phyloP scores from a whole-genome alignment of 352 stramenopile species.

The Phytophthora syringae region DNA sequence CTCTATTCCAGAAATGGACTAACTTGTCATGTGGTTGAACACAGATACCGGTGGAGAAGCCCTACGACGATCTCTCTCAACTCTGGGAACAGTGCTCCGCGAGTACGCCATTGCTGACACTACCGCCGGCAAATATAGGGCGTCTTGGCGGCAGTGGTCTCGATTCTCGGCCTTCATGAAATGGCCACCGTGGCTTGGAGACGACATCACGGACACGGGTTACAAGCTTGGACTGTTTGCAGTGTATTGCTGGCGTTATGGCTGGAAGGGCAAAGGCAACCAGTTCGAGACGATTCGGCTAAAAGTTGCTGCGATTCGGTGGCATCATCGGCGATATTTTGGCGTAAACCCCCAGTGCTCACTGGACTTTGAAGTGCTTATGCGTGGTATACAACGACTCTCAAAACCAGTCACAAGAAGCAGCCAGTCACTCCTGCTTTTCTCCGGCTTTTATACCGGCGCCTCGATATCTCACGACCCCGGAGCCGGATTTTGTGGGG shows the following conservation, averaged over 20 bases:
- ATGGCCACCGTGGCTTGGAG: not conserved
- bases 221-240: conserved; percentile 4
- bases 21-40: conserved; percentile 9
- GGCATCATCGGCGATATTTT: not conserved
- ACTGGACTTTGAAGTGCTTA: not conserved
- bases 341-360: not conserved
- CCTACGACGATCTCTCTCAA: conserved; percentile 23
- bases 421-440: not conserved
- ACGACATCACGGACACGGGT: not conserved
- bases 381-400: conserved; percentile 1
- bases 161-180: conserved; percentile 3
- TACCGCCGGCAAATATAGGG: conserved; percentile 11
- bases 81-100: conserved; percentile 8
- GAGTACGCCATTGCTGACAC: conserved; percentile 7
- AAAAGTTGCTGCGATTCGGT: not conserved
- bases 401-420: not conserved
- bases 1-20: conserved; percentile 12
- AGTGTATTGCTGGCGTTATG: conserved; percentile 5
- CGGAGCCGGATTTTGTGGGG: too few species aligned
- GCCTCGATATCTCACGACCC: too few species aligned
- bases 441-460: too few species aligned
- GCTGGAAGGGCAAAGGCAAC: not conserved
- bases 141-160: conserved; percentile 13
- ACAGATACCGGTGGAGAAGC: conserved; percentile 2
- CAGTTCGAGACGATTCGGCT: conserved; percentile 1